Percentiles rank a stretch among this genome's conserved stretches.
Conservation (phyloP, 2,329 filamentous ascomycete genomes). For the Pseudodiploospora longispora region DNA sequence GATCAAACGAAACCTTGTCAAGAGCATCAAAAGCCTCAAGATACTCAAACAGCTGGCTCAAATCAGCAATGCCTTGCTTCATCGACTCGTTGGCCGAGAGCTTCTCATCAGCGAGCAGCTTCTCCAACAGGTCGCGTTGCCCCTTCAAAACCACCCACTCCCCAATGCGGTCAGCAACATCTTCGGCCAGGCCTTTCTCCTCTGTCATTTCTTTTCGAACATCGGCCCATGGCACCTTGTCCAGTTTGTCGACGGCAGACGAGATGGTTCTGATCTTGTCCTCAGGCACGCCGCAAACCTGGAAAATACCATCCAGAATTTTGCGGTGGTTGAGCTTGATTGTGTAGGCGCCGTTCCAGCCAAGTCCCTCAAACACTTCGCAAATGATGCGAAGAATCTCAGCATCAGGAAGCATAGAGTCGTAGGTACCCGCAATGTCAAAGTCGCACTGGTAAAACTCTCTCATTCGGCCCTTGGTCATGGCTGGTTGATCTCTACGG, state of each 20-base stretch:
- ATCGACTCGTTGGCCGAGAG: conserved; percentile 66
- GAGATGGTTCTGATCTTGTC: conserved; percentile 86
- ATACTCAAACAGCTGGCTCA: conserved; percentile 74
- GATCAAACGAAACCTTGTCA: conserved; percentile 75
- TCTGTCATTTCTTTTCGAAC: conserved; percentile 90
- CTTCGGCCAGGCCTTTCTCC: conserved; percentile 71
- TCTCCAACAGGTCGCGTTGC: conserved; percentile 62
- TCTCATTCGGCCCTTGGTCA: conserved; percentile 86
- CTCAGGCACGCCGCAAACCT: conserved; percentile 78
- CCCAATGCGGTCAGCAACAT: conserved; percentile 80
- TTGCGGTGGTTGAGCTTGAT: conserved; percentile 95
- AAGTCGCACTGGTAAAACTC: conserved; percentile 98
- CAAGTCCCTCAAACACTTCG: conserved; percentile 77
- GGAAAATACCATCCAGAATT: conserved; percentile 86
- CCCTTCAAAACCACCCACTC: conserved; percentile 75
- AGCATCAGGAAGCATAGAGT: conserved; percentile 86
- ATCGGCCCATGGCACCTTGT: conserved; percentile 85
- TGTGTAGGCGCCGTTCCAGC: conserved; percentile 65
- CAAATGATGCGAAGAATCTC: conserved; percentile 78
- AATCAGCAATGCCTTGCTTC: conserved; percentile 72
- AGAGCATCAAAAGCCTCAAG: conserved; percentile 68
- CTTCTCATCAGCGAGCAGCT: conserved; percentile 57
- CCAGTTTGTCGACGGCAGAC: conserved; percentile 90
- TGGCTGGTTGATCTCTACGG: conserved; percentile 44
- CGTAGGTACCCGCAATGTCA: conserved; percentile 82